Evolutionary conservation across 2,329 filamentous ascomycete genomes (phyloP).

Genomic region (Venturia oleaginea): DNA sequence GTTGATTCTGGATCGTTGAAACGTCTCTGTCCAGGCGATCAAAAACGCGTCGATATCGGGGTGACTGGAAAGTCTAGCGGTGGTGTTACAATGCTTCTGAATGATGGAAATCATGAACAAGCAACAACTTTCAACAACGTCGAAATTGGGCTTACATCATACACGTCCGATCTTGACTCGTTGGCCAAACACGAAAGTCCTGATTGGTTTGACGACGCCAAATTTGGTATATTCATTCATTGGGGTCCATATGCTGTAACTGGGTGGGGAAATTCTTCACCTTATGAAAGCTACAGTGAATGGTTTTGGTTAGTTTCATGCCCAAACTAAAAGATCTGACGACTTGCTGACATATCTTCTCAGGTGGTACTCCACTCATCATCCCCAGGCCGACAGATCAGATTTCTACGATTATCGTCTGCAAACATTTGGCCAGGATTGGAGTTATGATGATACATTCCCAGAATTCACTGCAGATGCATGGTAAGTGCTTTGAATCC

Average conservation of each 20-base stretch:
- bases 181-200: constrained; percentile 34
- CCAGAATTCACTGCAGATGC: constrained; percentile 42
- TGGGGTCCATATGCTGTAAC: constrained; percentile 50
- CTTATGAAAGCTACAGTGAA: constrained; percentile 33
- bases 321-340: constrained; percentile 16
- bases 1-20: constrained; percentile 32
- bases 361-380: constrained; percentile 43
- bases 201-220: constrained; percentile 46
- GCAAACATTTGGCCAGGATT: constrained; percentile 38
- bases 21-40: constrained; percentile 29
- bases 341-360: constrained; percentile 12
- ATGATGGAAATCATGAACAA: not conserved
- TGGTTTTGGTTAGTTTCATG: constrained; percentile 21
- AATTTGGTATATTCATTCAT: constrained; percentile 54
- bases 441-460: constrained; percentile 49
- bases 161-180: not conserved
- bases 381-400: constrained; percentile 29
- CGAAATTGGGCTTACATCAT: not conserved
- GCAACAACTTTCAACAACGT: not conserved
- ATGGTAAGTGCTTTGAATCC: too few species aligned
- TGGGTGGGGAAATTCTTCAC: constrained; percentile 41
- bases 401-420: constrained; percentile 39
- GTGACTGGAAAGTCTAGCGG: constrained; percentile 16
- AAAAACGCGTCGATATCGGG: constrained; percentile 23
- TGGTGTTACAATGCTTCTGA: not conserved